Conservation (phyloP, 208 protist genomes). For the Acanthamoeba royreba region DNA sequence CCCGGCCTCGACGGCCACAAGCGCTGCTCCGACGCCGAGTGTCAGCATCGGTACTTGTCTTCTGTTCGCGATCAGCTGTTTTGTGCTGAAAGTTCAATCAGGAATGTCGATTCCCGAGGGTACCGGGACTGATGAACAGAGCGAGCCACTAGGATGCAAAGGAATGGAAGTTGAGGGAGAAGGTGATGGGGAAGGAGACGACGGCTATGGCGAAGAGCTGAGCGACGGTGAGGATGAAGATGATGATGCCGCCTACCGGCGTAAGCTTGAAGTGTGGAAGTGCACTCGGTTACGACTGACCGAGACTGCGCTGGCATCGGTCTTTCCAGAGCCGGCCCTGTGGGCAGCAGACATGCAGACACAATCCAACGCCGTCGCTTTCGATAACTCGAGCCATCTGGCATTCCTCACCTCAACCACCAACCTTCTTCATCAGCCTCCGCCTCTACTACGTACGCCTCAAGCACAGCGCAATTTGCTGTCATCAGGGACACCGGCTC, state of each 20-base stretch:
- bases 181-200: not conserved
- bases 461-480: not conserved
- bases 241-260: not conserved
- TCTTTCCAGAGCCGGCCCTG: not conserved
- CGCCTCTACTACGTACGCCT: not conserved
- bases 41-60: too few species aligned
- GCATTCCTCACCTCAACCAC: slow-evolving; percentile 15
- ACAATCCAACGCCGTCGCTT: not conserved
- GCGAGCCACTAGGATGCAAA: not conserved
- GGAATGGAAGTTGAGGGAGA: not conserved
- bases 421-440: not conserved
- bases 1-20: not conserved
- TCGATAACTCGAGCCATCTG: slow-evolving; percentile 23
- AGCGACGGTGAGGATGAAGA: not conserved
- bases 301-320: not conserved
- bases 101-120: too few species aligned
- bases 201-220: not conserved
- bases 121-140: too few species aligned
- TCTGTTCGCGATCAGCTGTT: too few species aligned
- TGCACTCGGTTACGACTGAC: not conserved
- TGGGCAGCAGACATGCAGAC: not conserved
- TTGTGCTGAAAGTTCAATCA: too few species aligned
- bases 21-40: not conserved
- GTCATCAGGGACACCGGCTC: not conserved
- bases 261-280: slow-evolving; percentile 1